Evolutionary conservation across 129 eudicot species (phyloP).

Genomic region (Heracleum sosnowskyi): DNA sequence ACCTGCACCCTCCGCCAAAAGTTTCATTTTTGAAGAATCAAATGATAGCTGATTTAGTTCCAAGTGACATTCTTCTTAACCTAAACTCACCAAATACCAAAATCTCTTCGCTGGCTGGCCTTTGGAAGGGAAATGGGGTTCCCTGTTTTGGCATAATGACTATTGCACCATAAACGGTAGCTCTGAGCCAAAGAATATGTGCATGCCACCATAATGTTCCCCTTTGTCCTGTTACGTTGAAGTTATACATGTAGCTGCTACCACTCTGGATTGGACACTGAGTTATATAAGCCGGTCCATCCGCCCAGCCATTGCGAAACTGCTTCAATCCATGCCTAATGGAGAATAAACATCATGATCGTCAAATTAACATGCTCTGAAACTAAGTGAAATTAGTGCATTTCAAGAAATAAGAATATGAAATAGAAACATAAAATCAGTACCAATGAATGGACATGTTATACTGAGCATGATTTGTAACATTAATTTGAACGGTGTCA

Average conservation of each 20-base stretch:
- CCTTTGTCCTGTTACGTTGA: constrained; percentile 59
- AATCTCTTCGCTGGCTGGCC: constrained; percentile 36
- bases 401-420: neutral
- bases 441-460: constrained; percentile 86
- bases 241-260: constrained; percentile 38
- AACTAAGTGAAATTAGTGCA: neutral
- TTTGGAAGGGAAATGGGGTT: constrained; percentile 49
- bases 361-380: neutral
- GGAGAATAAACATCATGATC: neutral
- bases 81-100: constrained; percentile 32
- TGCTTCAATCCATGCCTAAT: constrained; percentile 71
- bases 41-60: neutral
- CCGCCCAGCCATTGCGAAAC: constrained; percentile 62
- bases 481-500: constrained; percentile 51
- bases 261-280: constrained; percentile 67
- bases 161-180: constrained; percentile 45
- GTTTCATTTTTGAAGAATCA: neutral
- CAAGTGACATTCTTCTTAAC: neutral
- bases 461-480: constrained; percentile 56
- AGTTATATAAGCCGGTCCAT: constrained; percentile 73
- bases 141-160: constrained; percentile 48
- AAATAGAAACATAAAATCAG: neutral
- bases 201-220: constrained; percentile 75
- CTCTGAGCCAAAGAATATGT: constrained; percentile 9
- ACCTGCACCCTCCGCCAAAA: constrained; percentile 24